A percentile compares a stretch with the other conserved stretches of the same genome.
Evolutionary conservation across 495 filamentous ascomycete genomes (phyloP).

Genomic region (Clavariopsis aquatica): DNA sequence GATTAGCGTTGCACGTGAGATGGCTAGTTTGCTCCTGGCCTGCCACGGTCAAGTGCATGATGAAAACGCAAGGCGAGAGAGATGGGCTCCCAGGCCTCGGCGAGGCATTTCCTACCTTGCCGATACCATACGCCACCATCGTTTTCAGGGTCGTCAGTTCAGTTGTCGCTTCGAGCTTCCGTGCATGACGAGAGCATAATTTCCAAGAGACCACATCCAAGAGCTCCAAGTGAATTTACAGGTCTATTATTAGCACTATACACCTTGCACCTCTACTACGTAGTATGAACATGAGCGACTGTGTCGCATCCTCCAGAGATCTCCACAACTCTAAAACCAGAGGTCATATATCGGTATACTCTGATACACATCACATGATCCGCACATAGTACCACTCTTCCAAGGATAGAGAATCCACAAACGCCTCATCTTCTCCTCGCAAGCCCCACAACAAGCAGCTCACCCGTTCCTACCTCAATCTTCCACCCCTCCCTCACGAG

Average conservation of each 20-base stretch:
- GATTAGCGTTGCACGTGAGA: no score
- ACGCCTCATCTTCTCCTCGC: slow-evolving; percentile 21
- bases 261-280: no score
- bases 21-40: no score
- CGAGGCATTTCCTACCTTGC: no score
- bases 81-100: no score
- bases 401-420: background rate
- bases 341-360: background rate
- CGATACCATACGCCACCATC: no score
- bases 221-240: background rate
- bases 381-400: background rate
- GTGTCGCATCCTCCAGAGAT: background rate
- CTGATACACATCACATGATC: background rate
- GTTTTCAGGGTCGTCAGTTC: no score
- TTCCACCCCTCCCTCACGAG: slow-evolving; percentile 81
- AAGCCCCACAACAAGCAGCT: slow-evolving; percentile 63
- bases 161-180: no score
- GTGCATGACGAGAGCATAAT: background rate
- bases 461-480: slow-evolving; percentile 66
- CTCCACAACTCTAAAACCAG: background rate
- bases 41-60: no score
- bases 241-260: background rate
- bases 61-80: no score
- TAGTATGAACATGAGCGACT: background rate
- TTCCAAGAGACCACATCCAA: background rate